Evolutionary conservation across 78 protist species (phyloP), one percentile per base, ranked within the genome.

Genomic region (Bodo saltans): DNA sequence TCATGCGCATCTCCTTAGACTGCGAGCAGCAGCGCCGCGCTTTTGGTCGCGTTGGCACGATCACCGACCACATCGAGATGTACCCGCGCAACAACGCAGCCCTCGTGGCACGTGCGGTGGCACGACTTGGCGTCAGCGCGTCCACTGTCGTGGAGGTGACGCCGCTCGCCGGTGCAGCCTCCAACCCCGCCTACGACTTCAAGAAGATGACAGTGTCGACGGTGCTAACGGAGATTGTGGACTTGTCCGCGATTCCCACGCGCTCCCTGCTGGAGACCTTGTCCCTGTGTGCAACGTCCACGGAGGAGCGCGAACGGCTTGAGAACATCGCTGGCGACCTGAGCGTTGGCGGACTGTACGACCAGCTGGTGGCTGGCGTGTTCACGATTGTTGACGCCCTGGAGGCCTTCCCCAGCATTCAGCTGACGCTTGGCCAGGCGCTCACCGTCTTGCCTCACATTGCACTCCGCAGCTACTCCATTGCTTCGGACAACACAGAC

Each of bases 201-300:
- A 11, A 8, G 37, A 27, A 8, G 70, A 27, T 67, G 70, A 67
- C 70, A 27, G 70, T 67, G 70, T 1, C 3, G 70, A 11, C 23
- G 33, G 33, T 67, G 37, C 70, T 67, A 27, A 1, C 30, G 37
- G 26, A 25, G 37, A 1, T 27, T 30, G 2, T 67, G 37, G 70
- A 67, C 70, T 12, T 67, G 37, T 17, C 70, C 70, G 26, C 33
- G 37, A 25, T 25, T 11, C 33, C 26, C 30, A n/a, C 70, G 30
- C 70, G 70, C 70, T 27, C 70, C 70, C 70, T 67, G 33, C 70
- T 67, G 37, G 70, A 67, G 70, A 30, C 2, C 70, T 30, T 67
- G 37, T 2, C 33, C 70, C 23, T 11, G 37, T 30, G 23, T 30
- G 70, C 70, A 27, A 25, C 70, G 37, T 27, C 23, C 70, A 2